These are phyloP conservation scores for Microcyclospora tardicrescens DNA, from an alignment of 2,329 filamentous ascomycete species.

Conservation along the genomic window DNA sequence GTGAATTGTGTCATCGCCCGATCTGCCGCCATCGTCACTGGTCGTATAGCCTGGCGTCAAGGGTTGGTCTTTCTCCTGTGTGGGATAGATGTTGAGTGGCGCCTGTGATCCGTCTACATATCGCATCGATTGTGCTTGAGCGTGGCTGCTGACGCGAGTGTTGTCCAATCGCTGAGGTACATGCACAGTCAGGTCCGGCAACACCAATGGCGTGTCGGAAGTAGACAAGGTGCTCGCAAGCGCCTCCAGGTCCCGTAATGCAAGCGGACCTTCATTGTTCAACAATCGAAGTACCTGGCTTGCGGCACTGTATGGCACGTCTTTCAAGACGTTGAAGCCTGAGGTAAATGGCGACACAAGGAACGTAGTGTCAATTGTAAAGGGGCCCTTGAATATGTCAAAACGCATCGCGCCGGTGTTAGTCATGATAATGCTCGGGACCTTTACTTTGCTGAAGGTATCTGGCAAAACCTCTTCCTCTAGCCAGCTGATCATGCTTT, in stretches of 20 bases:
- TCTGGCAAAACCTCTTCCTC: constrained; percentile 61
- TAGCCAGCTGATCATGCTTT: constrained; percentile 74
- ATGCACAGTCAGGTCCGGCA: constrained; percentile 3
- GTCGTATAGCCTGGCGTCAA: constrained; percentile 69
- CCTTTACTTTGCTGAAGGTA: constrained; percentile 21
- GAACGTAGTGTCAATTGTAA: constrained; percentile 77
- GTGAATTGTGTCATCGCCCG: constrained; percentile 87
- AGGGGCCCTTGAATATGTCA: constrained; percentile 84
- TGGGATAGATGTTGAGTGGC: constrained; percentile 1
- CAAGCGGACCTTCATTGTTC: constrained; percentile 44
- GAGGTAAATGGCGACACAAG: constrained; percentile 81
- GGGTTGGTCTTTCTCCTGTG: constrained; percentile 9
- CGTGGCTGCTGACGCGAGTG: constrained; percentile 1
- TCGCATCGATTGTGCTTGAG: too few relatives aligned
- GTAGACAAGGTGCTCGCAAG: constrained; percentile 6
- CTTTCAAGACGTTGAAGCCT: constrained; percentile 59
- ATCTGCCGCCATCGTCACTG: constrained; percentile 63
- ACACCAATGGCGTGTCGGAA: constrained; percentile 1
- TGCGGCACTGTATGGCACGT: constrained; percentile 69
- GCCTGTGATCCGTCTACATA: constrained; percentile 2
- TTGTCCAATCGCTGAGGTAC: background rate
- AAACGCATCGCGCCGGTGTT: constrained; percentile 92
- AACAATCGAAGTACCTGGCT: constrained; percentile 50
- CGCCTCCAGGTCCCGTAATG: constrained; percentile 20
- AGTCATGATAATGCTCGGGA: constrained; percentile 57